phyloP scores from a whole-genome alignment of 345 rosid species.

The Heritiera littoralis region DNA sequence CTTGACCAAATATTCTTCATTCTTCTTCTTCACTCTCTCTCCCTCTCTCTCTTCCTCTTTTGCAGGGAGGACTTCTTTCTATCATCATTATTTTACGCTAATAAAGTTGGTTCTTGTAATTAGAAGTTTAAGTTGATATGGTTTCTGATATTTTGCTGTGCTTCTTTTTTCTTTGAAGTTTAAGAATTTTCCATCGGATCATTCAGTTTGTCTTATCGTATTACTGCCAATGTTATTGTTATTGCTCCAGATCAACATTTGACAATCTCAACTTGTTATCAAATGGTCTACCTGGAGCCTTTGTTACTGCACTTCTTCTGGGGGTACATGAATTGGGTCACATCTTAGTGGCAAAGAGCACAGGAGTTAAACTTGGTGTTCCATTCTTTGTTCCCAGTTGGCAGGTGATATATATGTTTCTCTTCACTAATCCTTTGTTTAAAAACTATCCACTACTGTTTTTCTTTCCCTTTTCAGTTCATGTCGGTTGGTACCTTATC shows the following conservation, averaged over 20 bases:
- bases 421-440: conserved; percentile 5
- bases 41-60: not conserved
- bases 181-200: not conserved
- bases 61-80: not conserved
- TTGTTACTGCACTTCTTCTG: conserved; percentile 71
- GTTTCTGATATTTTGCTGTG: not conserved
- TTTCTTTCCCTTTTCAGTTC: not conserved
- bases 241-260: conserved; percentile 63
- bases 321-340: conserved; percentile 86
- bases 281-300: conserved; percentile 88
- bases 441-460: conserved; percentile 7
- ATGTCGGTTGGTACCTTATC: not conserved
- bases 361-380: conserved; percentile 76
- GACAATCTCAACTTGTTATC: conserved; percentile 69
- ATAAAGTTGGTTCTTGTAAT: not conserved
- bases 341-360: conserved; percentile 60
- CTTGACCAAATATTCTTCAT: not conserved
- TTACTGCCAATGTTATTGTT: conserved; percentile 19
- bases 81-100: not conserved
- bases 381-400: conserved; percentile 96
- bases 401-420: conserved; percentile 62
- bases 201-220: conserved; percentile 8
- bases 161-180: not conserved
- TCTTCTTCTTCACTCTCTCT: not conserved
- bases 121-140: not conserved